Conservation (phyloP, 2,329 filamentous ascomycete genomes). For the Lasiodiplodia hormozganensis region DNA sequence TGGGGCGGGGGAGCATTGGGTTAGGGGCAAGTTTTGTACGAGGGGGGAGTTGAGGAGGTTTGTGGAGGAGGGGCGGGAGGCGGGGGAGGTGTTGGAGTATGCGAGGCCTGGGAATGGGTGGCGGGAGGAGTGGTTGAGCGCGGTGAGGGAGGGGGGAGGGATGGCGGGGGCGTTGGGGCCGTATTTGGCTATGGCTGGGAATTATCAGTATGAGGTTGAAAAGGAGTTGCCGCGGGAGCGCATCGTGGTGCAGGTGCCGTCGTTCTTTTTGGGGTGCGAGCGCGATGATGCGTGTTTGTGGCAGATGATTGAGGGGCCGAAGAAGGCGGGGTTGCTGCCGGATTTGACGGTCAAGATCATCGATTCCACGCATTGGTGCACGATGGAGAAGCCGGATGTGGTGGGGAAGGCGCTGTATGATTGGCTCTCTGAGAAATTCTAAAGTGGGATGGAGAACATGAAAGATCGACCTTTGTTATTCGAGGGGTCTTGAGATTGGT, state of each 20-base stretch:
- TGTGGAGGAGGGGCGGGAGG: slow-evolving; percentile 32
- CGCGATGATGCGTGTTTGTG: slow-evolving; percentile 46
- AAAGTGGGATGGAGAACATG: background rate
- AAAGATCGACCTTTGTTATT: no score
- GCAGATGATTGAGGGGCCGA: slow-evolving; percentile 39
- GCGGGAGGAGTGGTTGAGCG: slow-evolving; percentile 44
- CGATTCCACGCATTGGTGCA: slow-evolving; percentile 46
- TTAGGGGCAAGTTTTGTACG: slow-evolving; percentile 47
- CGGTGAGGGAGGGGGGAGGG: slow-evolving; percentile 40
- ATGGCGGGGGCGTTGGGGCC: slow-evolving; percentile 47
- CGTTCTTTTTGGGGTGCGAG: slow-evolving; percentile 45
- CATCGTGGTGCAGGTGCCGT: slow-evolving; percentile 44
- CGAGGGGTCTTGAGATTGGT: no score
- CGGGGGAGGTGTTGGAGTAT: slow-evolving; percentile 42
- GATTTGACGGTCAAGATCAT: slow-evolving; percentile 44
- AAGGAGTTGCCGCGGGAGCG: slow-evolving; percentile 35
- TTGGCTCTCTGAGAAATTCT: slow-evolving; percentile 34
- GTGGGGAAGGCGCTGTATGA: slow-evolving; percentile 32
- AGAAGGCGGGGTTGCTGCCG: slow-evolving; percentile 39
- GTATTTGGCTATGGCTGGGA: slow-evolving; percentile 41
- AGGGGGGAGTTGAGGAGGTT: slow-evolving; percentile 45
- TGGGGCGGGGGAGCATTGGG: slow-evolving; percentile 40
- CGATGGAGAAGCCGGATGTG: slow-evolving; percentile 46
- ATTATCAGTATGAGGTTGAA: slow-evolving; percentile 40
- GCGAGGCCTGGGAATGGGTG: slow-evolving; percentile 40